Evolutionary conservation across 768 basidiomycete species (phyloP).

Genomic region (Ramaria sp.): DNA sequence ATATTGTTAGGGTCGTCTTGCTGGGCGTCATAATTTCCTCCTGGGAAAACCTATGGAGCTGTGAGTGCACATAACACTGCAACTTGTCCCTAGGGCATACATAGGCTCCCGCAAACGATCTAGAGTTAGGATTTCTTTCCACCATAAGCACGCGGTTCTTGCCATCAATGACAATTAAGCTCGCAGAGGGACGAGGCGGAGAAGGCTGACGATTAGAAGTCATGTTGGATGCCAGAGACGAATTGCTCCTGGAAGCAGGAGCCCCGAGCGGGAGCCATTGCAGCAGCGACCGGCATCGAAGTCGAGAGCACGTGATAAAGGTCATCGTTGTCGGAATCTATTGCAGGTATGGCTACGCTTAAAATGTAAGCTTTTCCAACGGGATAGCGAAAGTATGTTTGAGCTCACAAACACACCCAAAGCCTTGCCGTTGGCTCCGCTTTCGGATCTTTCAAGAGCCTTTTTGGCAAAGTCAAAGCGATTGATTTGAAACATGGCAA

Average conservation of each 20-base stretch:
- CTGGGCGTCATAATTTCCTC: constrained; percentile 53
- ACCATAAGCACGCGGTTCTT: constrained; percentile 63
- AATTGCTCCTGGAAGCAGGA: not conserved
- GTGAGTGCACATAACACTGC: not conserved
- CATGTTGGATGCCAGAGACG: not conserved
- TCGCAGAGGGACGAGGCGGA: constrained; percentile 52
- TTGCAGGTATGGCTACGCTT: not conserved
- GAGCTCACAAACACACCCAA: too few relatives aligned
- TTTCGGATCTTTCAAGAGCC: constrained; percentile 57
- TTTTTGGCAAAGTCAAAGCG: constrained; percentile 70
- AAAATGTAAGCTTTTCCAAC: constrained; percentile 2
- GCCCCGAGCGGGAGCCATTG: not conserved
- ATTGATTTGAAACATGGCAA: constrained; percentile 91
- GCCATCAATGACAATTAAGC: constrained; percentile 52
- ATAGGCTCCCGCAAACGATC: constrained; percentile 55
- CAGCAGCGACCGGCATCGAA: not conserved
- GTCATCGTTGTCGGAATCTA: not conserved
- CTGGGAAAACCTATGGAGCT: constrained; percentile 55
- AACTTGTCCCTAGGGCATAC: constrained; percentile 23
- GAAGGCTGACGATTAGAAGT: not conserved
- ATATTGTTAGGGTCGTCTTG: constrained; percentile 43
- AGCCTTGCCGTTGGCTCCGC: constrained; percentile 75
- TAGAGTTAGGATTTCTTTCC: constrained; percentile 54
- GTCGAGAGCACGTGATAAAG: not conserved
- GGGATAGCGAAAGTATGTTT: too few relatives aligned